Evolutionary conservation across 2,329 filamentous ascomycete genomes (phyloP).

Genomic region (Paracamarosporium sp.): DNA sequence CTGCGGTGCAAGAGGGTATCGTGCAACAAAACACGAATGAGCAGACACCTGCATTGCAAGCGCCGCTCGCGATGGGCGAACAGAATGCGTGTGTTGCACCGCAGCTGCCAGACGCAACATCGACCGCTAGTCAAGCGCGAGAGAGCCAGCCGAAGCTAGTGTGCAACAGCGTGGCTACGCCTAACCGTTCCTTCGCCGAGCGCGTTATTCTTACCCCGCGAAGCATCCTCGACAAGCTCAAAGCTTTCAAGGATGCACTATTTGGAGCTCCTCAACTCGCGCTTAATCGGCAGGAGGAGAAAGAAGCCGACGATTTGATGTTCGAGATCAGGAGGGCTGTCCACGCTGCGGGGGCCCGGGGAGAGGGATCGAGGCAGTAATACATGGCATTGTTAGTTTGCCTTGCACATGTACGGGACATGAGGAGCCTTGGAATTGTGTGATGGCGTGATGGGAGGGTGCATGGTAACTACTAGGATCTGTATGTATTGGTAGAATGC

Average conservation of each 20-base stretch:
- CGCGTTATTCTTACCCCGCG: slow-evolving; percentile 49
- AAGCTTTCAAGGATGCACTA: slow-evolving; percentile 61
- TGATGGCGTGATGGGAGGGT: neutral
- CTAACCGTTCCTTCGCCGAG: slow-evolving; percentile 37
- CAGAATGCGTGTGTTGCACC: slow-evolving; percentile 16
- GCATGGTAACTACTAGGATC: neutral
- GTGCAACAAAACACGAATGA: neutral
- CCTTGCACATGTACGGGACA: neutral
- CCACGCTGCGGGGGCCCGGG: slow-evolving; percentile 71
- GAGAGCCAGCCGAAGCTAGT: slow-evolving; percentile 15
- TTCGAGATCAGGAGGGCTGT: slow-evolving; percentile 80
- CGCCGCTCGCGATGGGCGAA: slow-evolving; percentile 4
- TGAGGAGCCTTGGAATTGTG: neutral
- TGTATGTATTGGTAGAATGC: neutral
- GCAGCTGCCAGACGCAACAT: slow-evolving; percentile 15
- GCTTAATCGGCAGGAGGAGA: slow-evolving; percentile 70
- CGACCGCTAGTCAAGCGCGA: slow-evolving; percentile 9
- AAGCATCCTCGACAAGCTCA: slow-evolving; percentile 58
- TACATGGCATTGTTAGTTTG: neutral
- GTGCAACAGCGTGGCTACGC: slow-evolving; percentile 23
- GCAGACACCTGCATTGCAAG: neutral
- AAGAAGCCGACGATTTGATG: slow-evolving; percentile 77
- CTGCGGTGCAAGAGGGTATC: slow-evolving; percentile 5
- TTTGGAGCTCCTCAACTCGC: slow-evolving; percentile 58
- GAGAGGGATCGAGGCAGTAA: slow-evolving; percentile 14